phyloP scores from a whole-genome alignment of 495 filamentous ascomycete species.

The Talaromyces wortmannii region DNA sequence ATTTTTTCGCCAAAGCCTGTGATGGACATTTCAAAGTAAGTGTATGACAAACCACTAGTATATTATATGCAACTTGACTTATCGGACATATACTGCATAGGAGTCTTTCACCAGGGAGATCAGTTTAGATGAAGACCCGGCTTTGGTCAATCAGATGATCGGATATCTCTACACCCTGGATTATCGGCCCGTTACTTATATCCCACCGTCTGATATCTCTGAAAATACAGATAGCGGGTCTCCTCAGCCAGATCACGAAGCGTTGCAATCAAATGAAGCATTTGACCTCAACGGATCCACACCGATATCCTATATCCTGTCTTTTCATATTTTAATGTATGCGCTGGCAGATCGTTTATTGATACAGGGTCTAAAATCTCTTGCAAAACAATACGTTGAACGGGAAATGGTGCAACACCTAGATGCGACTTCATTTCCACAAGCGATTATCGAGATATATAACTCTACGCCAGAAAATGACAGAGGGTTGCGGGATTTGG shows the following conservation, averaged over 20 bases:
- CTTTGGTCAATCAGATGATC: conserved; percentile 8
- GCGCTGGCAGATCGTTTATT: conserved; percentile 12
- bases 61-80: not conserved
- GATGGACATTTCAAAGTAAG: conserved; percentile 2
- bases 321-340: conserved; percentile 13
- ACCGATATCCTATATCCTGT: not conserved
- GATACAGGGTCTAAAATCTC: conserved; percentile 9
- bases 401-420: conserved; percentile 6
- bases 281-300: too few species aligned
- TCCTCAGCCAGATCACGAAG: too few species aligned
- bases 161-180: conserved; percentile 14
- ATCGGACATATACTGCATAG: not conserved
- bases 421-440: conserved; percentile 13
- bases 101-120: conserved; percentile 8
- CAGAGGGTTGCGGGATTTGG: conserved; percentile 23
- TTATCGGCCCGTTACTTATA: conserved; percentile 5
- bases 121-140: conserved; percentile 7
- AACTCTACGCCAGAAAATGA: conserved; percentile 22
- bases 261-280: too few species aligned
- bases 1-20: conserved; percentile 10
- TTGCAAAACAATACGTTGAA: conserved; percentile 6
- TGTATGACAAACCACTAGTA: not conserved
- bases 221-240: too few species aligned
- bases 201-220: not conserved
- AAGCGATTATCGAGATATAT: conserved; percentile 22